Evolutionary conservation across 2,329 filamentous ascomycete species (phyloP).

Genomic region (Neospermospora avenae): DNA sequence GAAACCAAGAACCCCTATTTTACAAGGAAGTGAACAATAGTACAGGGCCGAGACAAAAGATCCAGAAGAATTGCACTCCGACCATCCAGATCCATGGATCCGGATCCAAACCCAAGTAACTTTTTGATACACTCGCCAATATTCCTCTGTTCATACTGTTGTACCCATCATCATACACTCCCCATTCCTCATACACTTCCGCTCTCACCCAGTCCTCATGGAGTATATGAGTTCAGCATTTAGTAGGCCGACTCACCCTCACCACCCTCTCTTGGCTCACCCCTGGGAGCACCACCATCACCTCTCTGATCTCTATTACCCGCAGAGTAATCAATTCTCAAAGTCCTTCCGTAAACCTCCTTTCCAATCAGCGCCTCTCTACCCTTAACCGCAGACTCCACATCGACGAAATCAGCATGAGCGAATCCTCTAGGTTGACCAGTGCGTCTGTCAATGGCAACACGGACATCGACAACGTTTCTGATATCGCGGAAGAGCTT

Average conservation of each 20-base stretch:
- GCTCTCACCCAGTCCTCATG: not conserved
- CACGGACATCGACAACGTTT: conserved; percentile 71
- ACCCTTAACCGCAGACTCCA: conserved; percentile 61
- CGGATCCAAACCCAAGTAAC: conserved; percentile 5
- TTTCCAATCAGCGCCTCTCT: conserved; percentile 53
- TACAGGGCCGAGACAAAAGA: not conserved
- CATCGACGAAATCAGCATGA: conserved; percentile 74
- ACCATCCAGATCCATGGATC: conserved; percentile 9
- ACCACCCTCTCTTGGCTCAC: not conserved
- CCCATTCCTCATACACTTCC: not conserved
- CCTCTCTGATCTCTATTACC: conserved; percentile 10
- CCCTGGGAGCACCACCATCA: not conserved
- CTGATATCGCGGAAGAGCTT: conserved; percentile 67
- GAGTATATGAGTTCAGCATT: not conserved
- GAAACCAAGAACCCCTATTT: conserved; percentile 24
- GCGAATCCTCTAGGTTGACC: conserved; percentile 81
- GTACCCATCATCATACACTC: not conserved
- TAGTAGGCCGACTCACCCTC: not conserved
- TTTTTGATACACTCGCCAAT: conserved; percentile 29
- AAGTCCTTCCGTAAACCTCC: conserved; percentile 60
- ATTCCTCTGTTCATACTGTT: not conserved
- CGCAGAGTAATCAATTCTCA: conserved; percentile 61
- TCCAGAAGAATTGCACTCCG: not conserved
- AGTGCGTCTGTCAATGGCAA: conserved; percentile 77
- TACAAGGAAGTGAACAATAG: conserved; percentile 21